Conservation (phyloP, 176 grass and related monocot species). For the Raddia guianensis region DNA sequence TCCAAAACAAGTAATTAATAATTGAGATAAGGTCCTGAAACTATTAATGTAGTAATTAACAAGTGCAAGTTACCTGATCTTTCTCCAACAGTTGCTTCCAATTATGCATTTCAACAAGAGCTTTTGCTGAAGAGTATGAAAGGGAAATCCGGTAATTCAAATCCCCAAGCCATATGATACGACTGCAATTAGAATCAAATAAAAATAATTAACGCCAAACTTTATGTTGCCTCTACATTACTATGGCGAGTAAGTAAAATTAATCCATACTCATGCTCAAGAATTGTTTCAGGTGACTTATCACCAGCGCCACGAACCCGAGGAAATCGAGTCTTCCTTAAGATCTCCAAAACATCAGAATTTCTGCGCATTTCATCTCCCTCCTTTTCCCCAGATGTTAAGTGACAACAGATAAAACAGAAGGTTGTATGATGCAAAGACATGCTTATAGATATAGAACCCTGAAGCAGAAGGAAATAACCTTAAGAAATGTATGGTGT, state of each 20-base stretch:
- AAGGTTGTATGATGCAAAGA: constrained; percentile 84
- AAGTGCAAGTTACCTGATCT: constrained; percentile 73
- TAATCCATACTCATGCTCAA: constrained; percentile 82
- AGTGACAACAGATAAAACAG: constrained; percentile 90
- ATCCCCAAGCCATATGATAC: constrained; percentile 97
- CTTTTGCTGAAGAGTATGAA: constrained; percentile 81
- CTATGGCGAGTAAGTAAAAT: constrained; percentile 15
- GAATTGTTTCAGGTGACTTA: constrained; percentile 86
- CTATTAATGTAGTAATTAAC: not conserved
- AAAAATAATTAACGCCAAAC: not conserved
- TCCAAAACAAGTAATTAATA: constrained; percentile 40
- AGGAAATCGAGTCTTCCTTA: constrained; percentile 92
- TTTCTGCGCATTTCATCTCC: constrained; percentile 91
- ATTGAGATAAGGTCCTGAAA: constrained; percentile 23
- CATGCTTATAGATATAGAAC: constrained; percentile 99
- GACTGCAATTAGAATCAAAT: constrained; percentile 50
- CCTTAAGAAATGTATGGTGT: not conserved
- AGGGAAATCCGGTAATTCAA: constrained; percentile 97
- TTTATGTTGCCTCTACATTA: not conserved
- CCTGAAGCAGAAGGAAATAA: constrained; percentile 54
- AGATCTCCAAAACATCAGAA: constrained; percentile 83
- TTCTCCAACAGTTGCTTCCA: constrained; percentile 95
- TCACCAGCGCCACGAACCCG: constrained; percentile 46
- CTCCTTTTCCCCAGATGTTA: constrained; percentile 95
- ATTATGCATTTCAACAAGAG: constrained; percentile 90